phyloP scores from a whole-genome alignment of 352 stramenopile genomes.

The Thraustochytrium striatum region DNA sequence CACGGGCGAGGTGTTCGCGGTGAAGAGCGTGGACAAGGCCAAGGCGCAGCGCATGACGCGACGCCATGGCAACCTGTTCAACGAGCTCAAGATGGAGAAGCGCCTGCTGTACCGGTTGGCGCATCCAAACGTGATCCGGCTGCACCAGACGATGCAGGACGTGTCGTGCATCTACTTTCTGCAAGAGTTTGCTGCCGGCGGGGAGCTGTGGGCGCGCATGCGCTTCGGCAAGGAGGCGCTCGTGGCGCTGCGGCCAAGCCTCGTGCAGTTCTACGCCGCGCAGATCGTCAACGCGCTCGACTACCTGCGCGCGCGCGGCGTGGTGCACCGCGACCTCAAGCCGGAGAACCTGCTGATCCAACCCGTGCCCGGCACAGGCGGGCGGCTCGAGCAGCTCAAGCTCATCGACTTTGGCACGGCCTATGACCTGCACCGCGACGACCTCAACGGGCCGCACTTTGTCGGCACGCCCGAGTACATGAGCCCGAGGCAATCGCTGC shows the following conservation, averaged over 20 bases:
- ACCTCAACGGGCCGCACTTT: constrained; percentile 83
- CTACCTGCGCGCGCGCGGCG: constrained; percentile 4
- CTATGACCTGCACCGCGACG: constrained; percentile 72
- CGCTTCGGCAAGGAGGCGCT: not conserved
- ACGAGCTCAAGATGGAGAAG: constrained; percentile 44
- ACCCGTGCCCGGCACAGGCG: constrained; percentile 46
- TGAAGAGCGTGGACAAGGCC: constrained; percentile 36
- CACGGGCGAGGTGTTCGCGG: constrained; percentile 33
- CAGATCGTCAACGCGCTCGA: constrained; percentile 44
- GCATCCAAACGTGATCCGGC: constrained; percentile 35
- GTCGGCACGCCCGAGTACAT: constrained; percentile 85
- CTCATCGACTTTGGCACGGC: constrained; percentile 81
- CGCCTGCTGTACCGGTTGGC: not conserved
- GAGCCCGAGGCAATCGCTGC: constrained; percentile 62
- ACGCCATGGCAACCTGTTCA: constrained; percentile 28
- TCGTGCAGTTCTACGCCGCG: constrained; percentile 23
- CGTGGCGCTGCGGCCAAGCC: not conserved
- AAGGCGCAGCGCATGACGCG: constrained; percentile 43
- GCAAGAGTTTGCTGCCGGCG: constrained; percentile 4
- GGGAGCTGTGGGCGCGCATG: constrained; percentile 39
- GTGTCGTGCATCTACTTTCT: constrained; percentile 10
- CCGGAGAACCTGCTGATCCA: constrained; percentile 49
- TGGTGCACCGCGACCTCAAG: constrained; percentile 48
- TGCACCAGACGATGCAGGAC: constrained; percentile 42
- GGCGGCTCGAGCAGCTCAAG: constrained; percentile 57